Base-by-base conservation (phyloP, 1,139 yeast species). In the Lodderomyces beijingensis region DNA sequence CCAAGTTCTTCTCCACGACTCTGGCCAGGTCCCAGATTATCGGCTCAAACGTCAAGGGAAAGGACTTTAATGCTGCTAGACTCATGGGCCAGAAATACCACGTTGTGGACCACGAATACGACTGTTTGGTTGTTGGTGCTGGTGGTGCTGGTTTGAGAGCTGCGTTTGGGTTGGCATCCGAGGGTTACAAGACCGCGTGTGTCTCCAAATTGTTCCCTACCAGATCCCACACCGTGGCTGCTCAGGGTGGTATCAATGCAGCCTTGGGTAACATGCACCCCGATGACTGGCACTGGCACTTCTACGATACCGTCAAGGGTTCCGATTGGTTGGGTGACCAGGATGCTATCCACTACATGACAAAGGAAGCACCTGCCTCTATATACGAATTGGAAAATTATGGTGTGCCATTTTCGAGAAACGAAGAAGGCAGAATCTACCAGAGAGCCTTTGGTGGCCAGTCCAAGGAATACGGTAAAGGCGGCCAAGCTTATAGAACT, bases 281-380 rank as follows among this genome's bases (percentile, higher is more conserved):
- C 49, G 98, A 91, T 63, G 91, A 89, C 70, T 91, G 98, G 98
- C 93, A 86, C 62, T 91, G 98, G 97, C 98, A 91, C 66, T 89
- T 91, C 96, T 89, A 89, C 66, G 98, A 91, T 58, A 91, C 98
- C 54, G 98, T 91, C 53, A 91, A 91, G 70, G 98, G 98, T 45
- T 88, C 96, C n/a, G 98, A 91, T 69, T 91, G 98, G 98, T 78
- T 91, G 44, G 98, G 98, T 53, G 98, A 91, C 67, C 98, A 91
- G 69, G 98, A 91, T 57, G 96, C 98, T 37, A 91, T 91, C 59
- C 97, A 91, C 66, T 91, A 91, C 70, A 91, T 91, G 98, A 89
- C 98, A 42, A 81, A 89, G 61, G 97, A 91, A 66, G 98, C 98
- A 16, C 96, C 98, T 30, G 79, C 80, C 49, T 84, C 96, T 32